phyloP scores from a whole-genome alignment of 495 filamentous ascomycete species.

The Penicillium coffeae region DNA sequence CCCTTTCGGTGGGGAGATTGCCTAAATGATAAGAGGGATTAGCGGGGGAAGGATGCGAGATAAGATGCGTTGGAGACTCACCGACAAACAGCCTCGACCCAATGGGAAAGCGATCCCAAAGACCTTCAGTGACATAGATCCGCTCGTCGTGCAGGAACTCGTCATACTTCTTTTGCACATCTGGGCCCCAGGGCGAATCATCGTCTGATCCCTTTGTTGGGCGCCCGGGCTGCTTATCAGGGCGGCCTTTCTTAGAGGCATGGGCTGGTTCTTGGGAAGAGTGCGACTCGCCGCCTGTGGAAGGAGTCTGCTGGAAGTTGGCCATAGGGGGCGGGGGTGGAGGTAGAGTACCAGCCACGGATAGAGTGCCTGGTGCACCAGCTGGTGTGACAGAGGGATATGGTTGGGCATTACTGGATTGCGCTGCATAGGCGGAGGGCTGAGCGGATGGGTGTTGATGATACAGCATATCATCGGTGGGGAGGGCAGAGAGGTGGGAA shows the following conservation, averaged over 20 bases:
- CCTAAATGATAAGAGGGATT: conserved; percentile 46
- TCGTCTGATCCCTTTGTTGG: conserved; percentile 37
- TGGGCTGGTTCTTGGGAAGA: conserved; percentile 31
- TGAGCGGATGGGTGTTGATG: conserved; percentile 43
- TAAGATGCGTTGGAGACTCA: conserved; percentile 40
- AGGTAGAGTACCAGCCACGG: conserved; percentile 53
- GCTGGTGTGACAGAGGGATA: conserved; percentile 43
- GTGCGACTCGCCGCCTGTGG: conserved; percentile 28
- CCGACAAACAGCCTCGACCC: conserved; percentile 89
- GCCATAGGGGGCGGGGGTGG: conserved; percentile 51
- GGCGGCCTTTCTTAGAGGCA: conserved; percentile 26
- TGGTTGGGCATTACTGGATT: conserved; percentile 42
- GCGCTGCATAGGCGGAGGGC: conserved; percentile 32
- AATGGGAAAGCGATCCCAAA: conserved; percentile 89
- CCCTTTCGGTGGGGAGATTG: conserved; percentile 87
- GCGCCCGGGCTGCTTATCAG: conserved; percentile 26
- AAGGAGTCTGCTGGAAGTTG: conserved; percentile 47
- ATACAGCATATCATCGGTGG: conserved; percentile 55
- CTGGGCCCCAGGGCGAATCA: conserved; percentile 52
- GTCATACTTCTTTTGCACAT: conserved; percentile 73
- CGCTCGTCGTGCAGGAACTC: conserved; percentile 77
- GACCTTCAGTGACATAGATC: conserved; percentile 77
- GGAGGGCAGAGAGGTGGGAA: conserved; percentile 52
- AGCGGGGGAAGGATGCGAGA: neutral
- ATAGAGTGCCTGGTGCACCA: conserved; percentile 51